Evolutionary conservation across 768 basidiomycete genomes (phyloP).

Genomic region (Pulveroboletus sp.): DNA sequence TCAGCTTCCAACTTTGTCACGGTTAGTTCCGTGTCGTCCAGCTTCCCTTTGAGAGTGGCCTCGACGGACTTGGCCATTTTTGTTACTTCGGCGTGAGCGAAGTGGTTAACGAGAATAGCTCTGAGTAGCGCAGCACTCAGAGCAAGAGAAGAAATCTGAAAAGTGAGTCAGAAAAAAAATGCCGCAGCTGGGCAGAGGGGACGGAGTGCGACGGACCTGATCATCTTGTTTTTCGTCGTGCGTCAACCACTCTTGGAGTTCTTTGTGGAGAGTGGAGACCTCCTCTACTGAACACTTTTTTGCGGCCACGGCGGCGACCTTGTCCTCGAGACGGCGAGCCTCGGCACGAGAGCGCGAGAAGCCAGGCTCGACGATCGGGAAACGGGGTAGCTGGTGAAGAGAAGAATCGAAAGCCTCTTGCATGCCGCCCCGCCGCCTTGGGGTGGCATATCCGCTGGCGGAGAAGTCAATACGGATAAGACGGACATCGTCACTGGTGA

Average conservation of each 20-base stretch:
- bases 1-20: slow-evolving; percentile 63
- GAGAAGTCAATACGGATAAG: slow-evolving; percentile 77
- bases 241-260: slow-evolving; percentile 72
- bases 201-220: slow-evolving; percentile 44
- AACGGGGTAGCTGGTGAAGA: slow-evolving; percentile 40
- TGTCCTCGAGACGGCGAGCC: slow-evolving; percentile 68
- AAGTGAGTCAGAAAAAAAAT: slow-evolving; percentile 2
- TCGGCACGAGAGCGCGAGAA: slow-evolving; percentile 44
- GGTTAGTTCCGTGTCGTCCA: slow-evolving; percentile 59
- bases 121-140: slow-evolving; percentile 75
- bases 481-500: slow-evolving; percentile 61
- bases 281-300: slow-evolving; percentile 89
- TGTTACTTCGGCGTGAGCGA: slow-evolving; percentile 73
- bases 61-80: slow-evolving; percentile 63
- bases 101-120: slow-evolving; percentile 79
- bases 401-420: slow-evolving; percentile 44
- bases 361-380: slow-evolving; percentile 42
- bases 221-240: slow-evolving; percentile 56
- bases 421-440: slow-evolving; percentile 48
- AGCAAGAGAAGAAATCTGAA: slow-evolving; percentile 60
- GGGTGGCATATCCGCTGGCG: slow-evolving; percentile 64
- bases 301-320: slow-evolving; percentile 70
- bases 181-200: slow-evolving; percentile 14
- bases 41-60: slow-evolving; percentile 53
- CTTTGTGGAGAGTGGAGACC: slow-evolving; percentile 70